Base-by-base conservation (phyloP, 1,284 basidiomycete genomes). In the Schizophyllum commune region DNA sequence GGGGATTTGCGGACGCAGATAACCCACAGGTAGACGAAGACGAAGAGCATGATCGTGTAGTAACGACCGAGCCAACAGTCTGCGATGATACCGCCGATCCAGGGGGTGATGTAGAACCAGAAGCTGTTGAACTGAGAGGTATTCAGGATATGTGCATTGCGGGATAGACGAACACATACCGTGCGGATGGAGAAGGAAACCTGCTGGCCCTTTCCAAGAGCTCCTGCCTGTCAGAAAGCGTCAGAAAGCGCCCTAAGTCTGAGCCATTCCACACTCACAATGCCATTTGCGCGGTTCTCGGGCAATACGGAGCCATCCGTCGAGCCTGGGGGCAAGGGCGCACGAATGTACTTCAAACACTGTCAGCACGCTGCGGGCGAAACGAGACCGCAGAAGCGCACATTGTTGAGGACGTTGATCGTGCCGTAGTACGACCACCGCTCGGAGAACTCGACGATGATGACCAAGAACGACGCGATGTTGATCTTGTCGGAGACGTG, bases 1-100 rank as follows among this genome's bases (percentile, higher is more conserved):
- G 22, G 56, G 55, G 7, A 39, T 6, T 32, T 33, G 21, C 8
- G 56, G 61, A 55, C 47, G 47, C 19, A 60, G 58, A 7, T 56
- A 60, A 67, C 70, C 55, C 61, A 74, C 72, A 80, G 68, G 64
- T 74, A 76, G 47, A 80, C 71, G 5, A 74, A 33, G 53, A 77
- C 75, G 69, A 78, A 79, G 34, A 83, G 68, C 63, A 79, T 74
- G 68, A 85, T 83, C n/a, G 83, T 83, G 68, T 83, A 84, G 74
- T 83, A 85, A 34, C 83, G 77, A 58, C 84, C 83, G 79, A 79
- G 82, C 59, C 75, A 69, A 27, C 81, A 80, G 66, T 86, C 83
- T 22, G 83, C 81, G 33, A 86, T 64, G 65, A 84, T 80, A 15
- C 77, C 80, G 61, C 81, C 80, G 60, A 80, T 39, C 58, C 71